Evolutionary conservation across 345 rosid species (phyloP), one percentile per base, ranked within the genome.

Genomic region (Ailanthus altissimus): DNA sequence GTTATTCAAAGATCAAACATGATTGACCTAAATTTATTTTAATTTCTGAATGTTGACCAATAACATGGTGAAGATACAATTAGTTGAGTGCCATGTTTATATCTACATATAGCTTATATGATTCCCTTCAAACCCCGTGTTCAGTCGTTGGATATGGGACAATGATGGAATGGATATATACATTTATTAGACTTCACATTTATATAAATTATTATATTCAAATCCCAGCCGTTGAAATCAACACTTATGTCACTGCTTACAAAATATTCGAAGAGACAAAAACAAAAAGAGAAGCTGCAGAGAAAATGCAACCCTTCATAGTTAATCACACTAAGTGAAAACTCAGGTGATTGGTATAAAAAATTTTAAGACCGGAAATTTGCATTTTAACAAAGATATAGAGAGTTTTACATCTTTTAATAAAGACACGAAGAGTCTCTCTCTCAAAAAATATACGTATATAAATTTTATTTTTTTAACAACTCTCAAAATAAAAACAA

Each of bases 161-260:
- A n/a, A 18, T 64, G 42, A 40, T 14, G 3, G 26, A 26, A 3
- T 5, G 6, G n/a, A n/a, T n/a, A n/a, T n/a, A n/a, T n/a, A n/a
- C n/a, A n/a, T n/a, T n/a, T n/a, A n/a, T n/a, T 63, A 36, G 23
- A 20, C 32, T 40, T 42, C 3, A 21, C 18, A 42, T 42, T 6
- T 1, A 11, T 65, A 68, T 28, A 46, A 11, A 46, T 9, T 0
- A 49, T 68, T 25, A 15, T 47, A 26, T 26, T 69, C 21, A 66
- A 43, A 43, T 6, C 8, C 0, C 25, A 5, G 11, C 28, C 0
- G 50, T 16, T 50, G 45, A 69, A 18, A 50, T 32, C 13, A 8
- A 12, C 25, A 20, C 6, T 28, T 43, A 69, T 28, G 73, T 69
- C 73, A 69, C 25, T 51, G 73, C 73, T 50, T 69, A 28, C 60